Evolutionary conservation across 2,329 filamentous ascomycete species (phyloP).

Genomic region (Talaromyces sp.): DNA sequence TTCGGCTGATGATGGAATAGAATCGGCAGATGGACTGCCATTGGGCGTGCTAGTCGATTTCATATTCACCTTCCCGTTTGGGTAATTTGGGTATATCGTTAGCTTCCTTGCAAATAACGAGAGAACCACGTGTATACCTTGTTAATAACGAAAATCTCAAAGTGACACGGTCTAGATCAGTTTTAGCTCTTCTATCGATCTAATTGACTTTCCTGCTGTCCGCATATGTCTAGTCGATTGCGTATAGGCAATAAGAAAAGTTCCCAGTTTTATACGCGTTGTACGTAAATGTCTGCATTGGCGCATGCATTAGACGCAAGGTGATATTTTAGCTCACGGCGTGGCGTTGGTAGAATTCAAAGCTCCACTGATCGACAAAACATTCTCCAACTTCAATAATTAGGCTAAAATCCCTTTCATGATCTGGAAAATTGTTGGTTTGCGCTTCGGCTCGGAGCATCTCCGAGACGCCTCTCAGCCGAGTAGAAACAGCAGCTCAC

Average conservation of each 20-base stretch:
- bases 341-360: not conserved
- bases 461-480: not conserved
- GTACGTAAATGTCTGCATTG: not conserved
- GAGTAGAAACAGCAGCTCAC: not conserved
- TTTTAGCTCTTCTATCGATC: not conserved
- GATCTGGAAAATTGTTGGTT: not conserved
- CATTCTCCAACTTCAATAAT: not conserved
- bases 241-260: not conserved
- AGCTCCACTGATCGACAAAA: not conserved
- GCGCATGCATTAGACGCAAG: not conserved
- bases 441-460: slow-evolving; percentile 2
- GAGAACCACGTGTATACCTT: not conserved
- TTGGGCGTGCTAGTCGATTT: not conserved
- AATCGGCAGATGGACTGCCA: slow-evolving; percentile 14
- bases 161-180: not conserved
- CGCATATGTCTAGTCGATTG: not conserved
- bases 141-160: not conserved
- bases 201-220: not conserved
- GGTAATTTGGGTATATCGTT: not conserved
- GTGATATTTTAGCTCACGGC: not conserved
- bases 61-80: not conserved
- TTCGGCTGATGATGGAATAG: slow-evolving; percentile 3
- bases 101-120: not conserved
- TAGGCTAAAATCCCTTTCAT: not conserved
- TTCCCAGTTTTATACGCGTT: not conserved